These are phyloP conservation scores for Metarhizium album DNA, from an alignment of 2,329 filamentous ascomycete species.

Conservation along the genomic window DNA sequence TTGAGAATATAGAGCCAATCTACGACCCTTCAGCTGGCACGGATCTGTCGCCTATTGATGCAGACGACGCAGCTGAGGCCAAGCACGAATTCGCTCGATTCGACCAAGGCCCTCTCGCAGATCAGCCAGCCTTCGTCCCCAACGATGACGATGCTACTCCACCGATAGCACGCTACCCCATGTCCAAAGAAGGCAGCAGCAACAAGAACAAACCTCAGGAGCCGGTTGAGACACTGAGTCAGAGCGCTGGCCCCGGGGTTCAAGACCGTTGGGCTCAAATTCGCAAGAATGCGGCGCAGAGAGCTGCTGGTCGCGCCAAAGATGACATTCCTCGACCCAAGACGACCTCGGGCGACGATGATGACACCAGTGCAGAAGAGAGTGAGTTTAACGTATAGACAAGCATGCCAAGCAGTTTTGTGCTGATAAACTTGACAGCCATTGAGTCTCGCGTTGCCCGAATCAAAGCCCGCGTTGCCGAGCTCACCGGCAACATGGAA, in stretches of 20 bases:
- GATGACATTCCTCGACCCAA: conserved; percentile 54
- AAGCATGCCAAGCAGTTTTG: not conserved
- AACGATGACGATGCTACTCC: conserved; percentile 41
- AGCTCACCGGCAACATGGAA: conserved; percentile 81
- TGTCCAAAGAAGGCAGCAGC: not conserved
- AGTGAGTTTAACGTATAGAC: conserved; percentile 53
- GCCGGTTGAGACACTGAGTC: conserved; percentile 23
- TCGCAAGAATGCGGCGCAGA: conserved; percentile 82
- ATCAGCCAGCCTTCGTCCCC: conserved; percentile 77
- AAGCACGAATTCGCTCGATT: conserved; percentile 56
- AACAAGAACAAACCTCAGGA: conserved; percentile 13
- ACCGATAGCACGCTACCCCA: conserved; percentile 35
- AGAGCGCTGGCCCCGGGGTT: conserved; percentile 23
- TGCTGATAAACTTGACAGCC: conserved; percentile 40
- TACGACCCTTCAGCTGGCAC: conserved; percentile 16
- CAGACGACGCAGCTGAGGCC: conserved; percentile 47
- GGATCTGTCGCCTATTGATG: conserved; percentile 48
- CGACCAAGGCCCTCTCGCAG: conserved; percentile 77
- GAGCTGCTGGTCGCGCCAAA: conserved; percentile 53
- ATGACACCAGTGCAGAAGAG: conserved; percentile 92
- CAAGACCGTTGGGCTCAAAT: conserved; percentile 93
- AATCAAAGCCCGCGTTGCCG: conserved; percentile 94
- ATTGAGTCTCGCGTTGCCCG: conserved; percentile 94
- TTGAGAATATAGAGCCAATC: conserved; percentile 10
- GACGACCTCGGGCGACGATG: conserved; percentile 54